Base-by-base conservation (phyloP, 768 basidiomycete species). In the Cantharellus anzutake region DNA sequence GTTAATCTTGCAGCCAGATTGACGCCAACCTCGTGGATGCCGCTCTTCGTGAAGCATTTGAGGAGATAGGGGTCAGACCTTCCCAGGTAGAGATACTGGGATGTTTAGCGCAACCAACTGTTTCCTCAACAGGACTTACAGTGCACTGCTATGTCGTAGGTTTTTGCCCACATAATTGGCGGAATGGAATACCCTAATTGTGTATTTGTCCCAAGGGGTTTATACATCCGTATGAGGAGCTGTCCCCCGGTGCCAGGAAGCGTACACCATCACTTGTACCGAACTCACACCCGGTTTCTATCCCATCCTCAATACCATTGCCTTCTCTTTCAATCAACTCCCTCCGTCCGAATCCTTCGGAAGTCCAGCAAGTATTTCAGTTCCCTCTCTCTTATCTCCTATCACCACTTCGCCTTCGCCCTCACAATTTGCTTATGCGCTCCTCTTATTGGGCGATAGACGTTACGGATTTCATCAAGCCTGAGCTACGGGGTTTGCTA, bases 61-160 rank as follows among this genome's bases (percentile, higher is more conserved):
- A 89, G 67, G 86, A 89, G 67, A 68, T 86, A 52, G 83, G 83
- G 3, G 74, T 88, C 51, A 66, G 68, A 40, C 75, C 80, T n/a
- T 66, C 70, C 41, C 76, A 78, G 63, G 72, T 89, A 29, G 80
- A 87, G 53, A 70, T 86, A 53, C 69, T 87, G 0, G 87, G 86
- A 3, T 69, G 75, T 59, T 71, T 86, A 16, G 79, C 80, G 5
- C 80, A 84, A 3, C 73, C 83, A 1, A 78, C 83, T 66, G 65
- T 73, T 39, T 83, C 79, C 61, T 71, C 81, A 39, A 68, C 71
- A 16, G 80, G 81, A 29, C 71, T 84, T 70, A 70, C 75, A 14
- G 86, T 88, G 4, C 85, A 82, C 80, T 84, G 86, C 37, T 83
- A 78, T 65, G 80, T 87, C 53, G 86, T 88, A 70, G 72, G 80